A percentile compares a stretch with the other conserved stretches of the same genome.
phyloP scores from a whole-genome alignment of 495 filamentous ascomycete genomes.

The Trichoderma reesei region DNA sequence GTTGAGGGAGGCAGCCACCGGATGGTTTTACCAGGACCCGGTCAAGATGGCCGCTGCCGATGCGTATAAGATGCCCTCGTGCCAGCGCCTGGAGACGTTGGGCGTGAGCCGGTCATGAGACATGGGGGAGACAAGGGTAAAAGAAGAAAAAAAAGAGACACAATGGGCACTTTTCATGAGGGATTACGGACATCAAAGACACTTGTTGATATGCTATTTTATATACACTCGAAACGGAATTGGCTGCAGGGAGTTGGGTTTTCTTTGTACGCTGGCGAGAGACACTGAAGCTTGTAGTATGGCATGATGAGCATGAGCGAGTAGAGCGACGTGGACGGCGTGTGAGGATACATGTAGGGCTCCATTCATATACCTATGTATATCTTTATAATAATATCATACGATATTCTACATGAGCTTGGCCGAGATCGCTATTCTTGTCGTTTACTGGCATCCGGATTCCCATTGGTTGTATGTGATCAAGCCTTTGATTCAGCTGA shows the following conservation, averaged over 20 bases:
- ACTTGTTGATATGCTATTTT: constrained; percentile 2
- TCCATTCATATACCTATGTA: not conserved
- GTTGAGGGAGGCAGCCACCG: constrained; percentile 69
- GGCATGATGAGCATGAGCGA: not conserved
- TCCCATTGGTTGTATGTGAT: not conserved
- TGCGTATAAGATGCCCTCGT: constrained; percentile 29
- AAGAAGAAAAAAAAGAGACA: not conserved
- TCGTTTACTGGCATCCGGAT: too few species aligned
- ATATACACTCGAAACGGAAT: not conserved
- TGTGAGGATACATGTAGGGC: not conserved
- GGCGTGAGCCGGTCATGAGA: constrained; percentile 1
- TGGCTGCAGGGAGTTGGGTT: constrained; percentile 3
- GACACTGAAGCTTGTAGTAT: not conserved
- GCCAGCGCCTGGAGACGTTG: constrained; percentile 27
- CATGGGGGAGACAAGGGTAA: not conserved
- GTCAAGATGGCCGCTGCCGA: constrained; percentile 55
- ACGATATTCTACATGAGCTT: not conserved
- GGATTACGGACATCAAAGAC: not conserved
- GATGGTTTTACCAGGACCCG: constrained; percentile 76
- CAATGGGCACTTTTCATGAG: not conserved
- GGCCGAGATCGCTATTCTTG: not conserved
- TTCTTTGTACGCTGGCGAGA: constrained; percentile 6
- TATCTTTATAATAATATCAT: not conserved
- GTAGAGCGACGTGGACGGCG: not conserved
- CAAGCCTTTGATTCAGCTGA: not conserved